Evolutionary conservation across 2,329 filamentous ascomycete species (phyloP), one percentile per base, ranked within the genome.

Genomic region (Diaporthe eres): DNA sequence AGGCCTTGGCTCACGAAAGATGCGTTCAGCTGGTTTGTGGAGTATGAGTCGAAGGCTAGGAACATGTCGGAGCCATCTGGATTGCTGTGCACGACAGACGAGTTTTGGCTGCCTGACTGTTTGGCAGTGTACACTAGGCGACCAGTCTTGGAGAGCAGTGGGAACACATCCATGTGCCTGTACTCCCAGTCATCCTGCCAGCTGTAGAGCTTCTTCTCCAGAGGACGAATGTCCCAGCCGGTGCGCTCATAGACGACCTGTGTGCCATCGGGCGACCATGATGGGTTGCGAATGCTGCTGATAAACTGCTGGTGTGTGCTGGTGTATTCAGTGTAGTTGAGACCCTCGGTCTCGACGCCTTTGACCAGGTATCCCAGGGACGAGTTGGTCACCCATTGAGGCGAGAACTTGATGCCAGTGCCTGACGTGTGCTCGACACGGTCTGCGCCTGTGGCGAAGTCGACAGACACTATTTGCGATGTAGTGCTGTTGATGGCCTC

Each of bases 161-260:
- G 85, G 78, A 87, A 86, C 4, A 87, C 84, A 71, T 87, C 85
- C 60, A 82, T 85, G 80, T 85, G 85, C 28, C 84, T 82, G 75
- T 86, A 86, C 7, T 86, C 85, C 82, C 82, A 86, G 6, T 85
- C 82, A 9, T 57, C 49, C 57, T 86, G 83, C 81, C 82, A 87
- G 76, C 81, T 83, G 77, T 83, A 86, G 8, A 86, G 80, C 57
- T 80, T 57, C 77, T 84, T 84, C 15, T 83, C 82, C 71, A 83
- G 81, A 1, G 82, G 78, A 5, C 84, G 84, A 13, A 79, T 77
- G 5, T 79, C 76, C 79, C 81, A 85, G 22, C 68, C 76, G 2
- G 79, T 49, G 51, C 79, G 79, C 76, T 84, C 79, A 49, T 79
- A 80, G 42, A 79, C 78, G 34, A 79, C 53, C 67, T 78, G 76